These are phyloP conservation scores for Luvunga scandens DNA, from an alignment of 345 rosid species.

Conservation along the genomic window DNA sequence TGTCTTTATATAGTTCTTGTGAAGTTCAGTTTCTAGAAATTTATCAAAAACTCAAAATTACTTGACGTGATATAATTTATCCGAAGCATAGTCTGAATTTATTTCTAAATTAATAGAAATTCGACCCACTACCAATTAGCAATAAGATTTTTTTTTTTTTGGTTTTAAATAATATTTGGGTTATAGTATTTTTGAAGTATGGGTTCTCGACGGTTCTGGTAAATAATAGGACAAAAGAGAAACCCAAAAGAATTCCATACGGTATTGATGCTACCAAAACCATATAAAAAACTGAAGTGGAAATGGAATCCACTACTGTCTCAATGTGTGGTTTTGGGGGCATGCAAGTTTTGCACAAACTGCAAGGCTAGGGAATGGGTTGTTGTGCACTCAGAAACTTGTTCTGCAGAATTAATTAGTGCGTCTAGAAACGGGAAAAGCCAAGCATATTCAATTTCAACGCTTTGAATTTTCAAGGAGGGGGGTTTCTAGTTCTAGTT, in stretches of 20 bases:
- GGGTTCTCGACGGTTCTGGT: neutral
- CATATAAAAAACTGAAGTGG: no score
- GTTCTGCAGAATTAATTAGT: no score
- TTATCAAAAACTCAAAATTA: no score
- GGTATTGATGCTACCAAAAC: neutral
- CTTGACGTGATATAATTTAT: no score
- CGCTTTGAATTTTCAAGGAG: neutral
- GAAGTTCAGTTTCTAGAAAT: no score
- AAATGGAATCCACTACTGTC: neutral
- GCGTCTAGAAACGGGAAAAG: neutral
- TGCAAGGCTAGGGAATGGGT: neutral
- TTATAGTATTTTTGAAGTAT: neutral
- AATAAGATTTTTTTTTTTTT: neutral
- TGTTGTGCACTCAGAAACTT: no score
- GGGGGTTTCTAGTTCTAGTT: neutral
- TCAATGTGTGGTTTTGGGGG: neutral
- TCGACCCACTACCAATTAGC: no score
- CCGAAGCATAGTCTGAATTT: no score
- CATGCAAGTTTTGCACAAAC: neutral
- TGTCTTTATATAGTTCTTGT: no score
- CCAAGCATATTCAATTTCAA: neutral
- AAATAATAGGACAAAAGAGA: neutral
- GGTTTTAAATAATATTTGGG: neutral
- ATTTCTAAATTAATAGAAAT: no score
- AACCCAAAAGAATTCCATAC: neutral